These are phyloP conservation scores for Cylindrotheca fusiformis DNA, from an alignment of 108 stramenopile species.

Conservation along the genomic window DNA sequence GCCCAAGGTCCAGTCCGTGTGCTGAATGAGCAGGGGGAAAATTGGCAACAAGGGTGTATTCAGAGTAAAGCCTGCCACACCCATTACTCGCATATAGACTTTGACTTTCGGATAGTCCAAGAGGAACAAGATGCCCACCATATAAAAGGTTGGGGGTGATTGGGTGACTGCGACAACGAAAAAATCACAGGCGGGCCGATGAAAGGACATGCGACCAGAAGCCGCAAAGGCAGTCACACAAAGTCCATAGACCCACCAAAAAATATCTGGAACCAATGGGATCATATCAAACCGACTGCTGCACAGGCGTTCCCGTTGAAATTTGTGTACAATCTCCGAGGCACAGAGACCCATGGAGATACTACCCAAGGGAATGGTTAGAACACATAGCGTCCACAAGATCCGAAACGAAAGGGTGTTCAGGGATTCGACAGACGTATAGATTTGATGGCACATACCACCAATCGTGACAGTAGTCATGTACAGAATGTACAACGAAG, in stretches of 20 bases:
- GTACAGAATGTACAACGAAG: slow-evolving; percentile 53
- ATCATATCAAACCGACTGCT: slow-evolving; percentile 12
- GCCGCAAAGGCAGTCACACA: slow-evolving; percentile 43
- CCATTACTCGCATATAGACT: slow-evolving; percentile 21
- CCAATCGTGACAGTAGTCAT: slow-evolving; percentile 64
- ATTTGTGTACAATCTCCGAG: slow-evolving; percentile 38
- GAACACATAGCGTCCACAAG: slow-evolving; percentile 81
- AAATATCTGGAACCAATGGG: slow-evolving; percentile 35
- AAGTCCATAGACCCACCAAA: slow-evolving; percentile 66
- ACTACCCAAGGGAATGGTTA: slow-evolving; percentile 66
- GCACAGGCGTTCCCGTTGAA: slow-evolving; percentile 20
- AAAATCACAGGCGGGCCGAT: slow-evolving; percentile 89
- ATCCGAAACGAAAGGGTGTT: slow-evolving; percentile 64
- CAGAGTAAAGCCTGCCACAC: slow-evolving; percentile 61
- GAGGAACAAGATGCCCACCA: slow-evolving; percentile 32
- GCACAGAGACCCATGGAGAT: slow-evolving; percentile 75
- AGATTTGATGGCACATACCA: slow-evolving; percentile 71
- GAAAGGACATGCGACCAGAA: slow-evolving; percentile 59
- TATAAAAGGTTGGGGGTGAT: slow-evolving; percentile 63
- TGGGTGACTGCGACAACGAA: slow-evolving; percentile 86
- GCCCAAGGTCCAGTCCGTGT: slow-evolving; percentile 57
- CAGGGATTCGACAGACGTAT: slow-evolving; percentile 37
- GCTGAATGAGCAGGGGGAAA: slow-evolving; percentile 76
- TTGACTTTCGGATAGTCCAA: slow-evolving; percentile 10
- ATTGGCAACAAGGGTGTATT: slow-evolving; percentile 81